Conservation (phyloP, 1,284 basidiomycete genomes). For the Cutaneotrichosporon daszewskae region DNA sequence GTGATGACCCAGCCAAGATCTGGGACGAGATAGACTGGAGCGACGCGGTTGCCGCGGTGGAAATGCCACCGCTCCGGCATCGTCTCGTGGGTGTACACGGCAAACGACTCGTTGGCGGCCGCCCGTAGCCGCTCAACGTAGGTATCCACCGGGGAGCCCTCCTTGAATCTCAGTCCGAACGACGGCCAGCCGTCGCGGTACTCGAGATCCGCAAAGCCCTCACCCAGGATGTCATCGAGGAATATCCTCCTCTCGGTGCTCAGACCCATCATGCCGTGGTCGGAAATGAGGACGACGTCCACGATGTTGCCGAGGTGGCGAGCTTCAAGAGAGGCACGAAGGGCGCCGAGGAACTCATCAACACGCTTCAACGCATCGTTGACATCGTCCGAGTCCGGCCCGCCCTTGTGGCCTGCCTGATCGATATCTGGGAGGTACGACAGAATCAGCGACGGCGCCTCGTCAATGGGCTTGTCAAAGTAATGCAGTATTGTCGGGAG, state of each 20-base stretch:
- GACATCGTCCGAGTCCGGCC: conserved; percentile 66
- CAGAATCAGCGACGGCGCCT: conserved; percentile 70
- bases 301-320: conserved; percentile 76
- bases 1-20: conserved; percentile 67
- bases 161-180: conserved; percentile 7
- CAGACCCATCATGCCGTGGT: conserved; percentile 89
- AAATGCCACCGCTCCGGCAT: conserved; percentile 81
- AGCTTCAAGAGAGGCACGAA: conserved; percentile 59
- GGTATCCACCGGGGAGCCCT: not conserved
- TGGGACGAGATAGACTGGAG: conserved; percentile 80
- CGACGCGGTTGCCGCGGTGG: conserved; percentile 63
- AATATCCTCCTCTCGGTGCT: conserved; percentile 68
- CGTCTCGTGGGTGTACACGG: conserved; percentile 69
- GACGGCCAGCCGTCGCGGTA: conserved; percentile 60
- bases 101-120: conserved; percentile 59
- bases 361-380: conserved; percentile 63
- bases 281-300: conserved; percentile 82
- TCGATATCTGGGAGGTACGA: conserved; percentile 55
- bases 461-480: conserved; percentile 65
- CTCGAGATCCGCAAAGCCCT: conserved; percentile 59
- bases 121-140: conserved; percentile 52
- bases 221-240: conserved; percentile 77
- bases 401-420: conserved; percentile 61
- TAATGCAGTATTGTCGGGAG: conserved; percentile 66
- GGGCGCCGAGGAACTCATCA: conserved; percentile 66